Percentiles rank a stretch among this genome's conserved stretches.
Conservation (phyloP, 371 early-diverging fungal species). For the Phascolomyces articulosus region DNA sequence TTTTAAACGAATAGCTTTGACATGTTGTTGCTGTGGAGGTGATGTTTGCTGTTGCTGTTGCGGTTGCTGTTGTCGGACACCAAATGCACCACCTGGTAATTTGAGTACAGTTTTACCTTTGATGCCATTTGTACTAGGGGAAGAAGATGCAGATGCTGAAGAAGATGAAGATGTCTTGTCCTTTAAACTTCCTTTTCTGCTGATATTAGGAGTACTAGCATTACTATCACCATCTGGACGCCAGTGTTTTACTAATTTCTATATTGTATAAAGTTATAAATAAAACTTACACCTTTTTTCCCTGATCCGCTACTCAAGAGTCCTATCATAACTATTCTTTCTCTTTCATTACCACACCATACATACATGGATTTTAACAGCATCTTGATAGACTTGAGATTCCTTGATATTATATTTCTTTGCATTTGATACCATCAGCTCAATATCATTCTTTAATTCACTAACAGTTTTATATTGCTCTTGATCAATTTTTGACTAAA, state of each 20-base stretch:
- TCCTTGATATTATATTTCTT: conserved; percentile 79
- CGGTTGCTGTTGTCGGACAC: conserved; percentile 8
- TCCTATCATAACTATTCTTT: too few species aligned
- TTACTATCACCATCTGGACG: conserved; percentile 10
- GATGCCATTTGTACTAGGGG: not conserved
- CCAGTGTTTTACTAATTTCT: conserved; percentile 49
- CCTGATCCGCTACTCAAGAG: too few species aligned
- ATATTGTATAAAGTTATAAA: not conserved
- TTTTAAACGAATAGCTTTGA: conserved; percentile 40
- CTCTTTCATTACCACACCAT: too few species aligned
- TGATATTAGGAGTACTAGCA: not conserved
- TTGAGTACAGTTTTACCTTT: conserved; percentile 35
- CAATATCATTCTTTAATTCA: conserved; percentile 67
- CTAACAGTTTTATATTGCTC: conserved; percentile 58
- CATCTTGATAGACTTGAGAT: conserved; percentile 79
- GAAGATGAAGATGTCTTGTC: conserved; percentile 5
- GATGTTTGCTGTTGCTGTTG: conserved; percentile 3
- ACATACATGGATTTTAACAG: conserved; percentile 61
- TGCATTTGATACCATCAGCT: conserved; percentile 80
- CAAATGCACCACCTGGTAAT: conserved; percentile 38
- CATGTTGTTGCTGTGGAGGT: conserved; percentile 13
- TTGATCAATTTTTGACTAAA: conserved; percentile 50
- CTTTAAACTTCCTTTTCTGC: not conserved
- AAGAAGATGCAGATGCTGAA: not conserved
- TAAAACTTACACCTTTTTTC: too few species aligned